phyloP scores from a whole-genome alignment of 2,329 filamentous ascomycete species.

The Scytalidium lignicola region DNA sequence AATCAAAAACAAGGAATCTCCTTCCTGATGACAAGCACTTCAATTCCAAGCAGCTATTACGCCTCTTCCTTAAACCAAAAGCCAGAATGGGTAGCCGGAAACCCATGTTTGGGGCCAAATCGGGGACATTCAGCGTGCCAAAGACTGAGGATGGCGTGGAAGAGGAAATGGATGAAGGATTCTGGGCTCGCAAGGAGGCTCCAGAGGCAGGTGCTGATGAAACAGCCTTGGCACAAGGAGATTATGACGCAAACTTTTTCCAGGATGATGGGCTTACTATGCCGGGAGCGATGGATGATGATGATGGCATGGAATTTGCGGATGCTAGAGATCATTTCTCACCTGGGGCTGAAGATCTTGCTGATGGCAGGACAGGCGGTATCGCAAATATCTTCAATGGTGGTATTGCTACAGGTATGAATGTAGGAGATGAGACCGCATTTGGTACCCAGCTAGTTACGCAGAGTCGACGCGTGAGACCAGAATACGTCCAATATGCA shows the following conservation, averaged over 20 bases:
- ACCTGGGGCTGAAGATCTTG: conserved; percentile 47
- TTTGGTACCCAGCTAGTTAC: conserved; percentile 67
- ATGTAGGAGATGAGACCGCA: conserved; percentile 29
- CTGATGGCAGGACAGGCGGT: conserved; percentile 39
- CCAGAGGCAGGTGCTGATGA: conserved; percentile 44
- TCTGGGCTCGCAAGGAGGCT: conserved; percentile 75
- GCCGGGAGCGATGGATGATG: conserved; percentile 52
- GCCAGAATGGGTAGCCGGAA: conserved; percentile 70
- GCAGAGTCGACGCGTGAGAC: conserved; percentile 55
- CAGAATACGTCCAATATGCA: conserved; percentile 67
- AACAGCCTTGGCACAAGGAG: conserved; percentile 57
- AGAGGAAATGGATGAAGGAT: conserved; percentile 88
- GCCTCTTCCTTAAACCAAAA: conserved; percentile 91
- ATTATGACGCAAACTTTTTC: conserved; percentile 98
- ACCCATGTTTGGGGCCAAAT: conserved; percentile 41
- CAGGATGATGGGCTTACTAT: conserved; percentile 77
- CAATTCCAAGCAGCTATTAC: conserved; percentile 84
- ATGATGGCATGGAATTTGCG: conserved; percentile 70
- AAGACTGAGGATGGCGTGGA: conserved; percentile 55
- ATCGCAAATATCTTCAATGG: conserved; percentile 46
- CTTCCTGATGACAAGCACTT: conserved; percentile 98
- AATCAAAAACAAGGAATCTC: conserved; percentile 85
- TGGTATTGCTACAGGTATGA: conserved; percentile 40
- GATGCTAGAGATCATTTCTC: conserved; percentile 78
- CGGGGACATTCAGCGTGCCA: conserved; percentile 35